These are phyloP conservation scores for Pterocarpus macrocarpus DNA, from an alignment of 306 rosid species.

Conservation along the genomic window DNA sequence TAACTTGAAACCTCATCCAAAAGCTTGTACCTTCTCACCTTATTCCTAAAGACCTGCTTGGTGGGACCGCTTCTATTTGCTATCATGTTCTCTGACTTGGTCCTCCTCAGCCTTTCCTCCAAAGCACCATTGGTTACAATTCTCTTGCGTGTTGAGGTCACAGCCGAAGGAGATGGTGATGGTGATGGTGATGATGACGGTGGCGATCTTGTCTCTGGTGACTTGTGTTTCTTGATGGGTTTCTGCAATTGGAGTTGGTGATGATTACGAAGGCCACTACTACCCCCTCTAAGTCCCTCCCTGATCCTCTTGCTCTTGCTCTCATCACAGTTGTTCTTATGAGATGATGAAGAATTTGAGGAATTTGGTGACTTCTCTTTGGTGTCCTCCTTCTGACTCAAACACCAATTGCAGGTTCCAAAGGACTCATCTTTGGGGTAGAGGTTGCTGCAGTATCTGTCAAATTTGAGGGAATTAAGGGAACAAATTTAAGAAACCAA, in stretches of 20 bases:
- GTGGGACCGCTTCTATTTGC: slow-evolving; percentile 56
- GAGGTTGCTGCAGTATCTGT: slow-evolving; percentile 87
- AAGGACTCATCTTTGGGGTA: slow-evolving; percentile 71
- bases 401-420: slow-evolving; percentile 90
- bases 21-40: slow-evolving; percentile 96
- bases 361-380: slow-evolving; percentile 76
- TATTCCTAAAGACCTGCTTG: slow-evolving; percentile 75
- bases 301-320: slow-evolving; percentile 40
- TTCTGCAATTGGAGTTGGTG: slow-evolving; percentile 51
- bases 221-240: slow-evolving; percentile 71
- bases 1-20: slow-evolving; percentile 94
- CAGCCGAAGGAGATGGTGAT: slow-evolving; percentile 38
- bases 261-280: not conserved
- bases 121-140: slow-evolving; percentile 58
- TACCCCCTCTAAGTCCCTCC: slow-evolving; percentile 45
- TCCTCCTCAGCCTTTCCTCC: slow-evolving; percentile 69
- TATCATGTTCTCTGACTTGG: slow-evolving; percentile 66
- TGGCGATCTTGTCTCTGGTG: slow-evolving; percentile 53
- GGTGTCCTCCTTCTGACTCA: slow-evolving; percentile 63
- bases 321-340: slow-evolving; percentile 45
- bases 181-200: slow-evolving; percentile 37
- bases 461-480: not conserved
- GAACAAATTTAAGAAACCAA: not conserved
- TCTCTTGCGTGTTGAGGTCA: slow-evolving; percentile 63
- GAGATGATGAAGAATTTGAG: slow-evolving; percentile 77